Percentiles rank a stretch among this genome's conserved stretches.
Conservation (phyloP, 306 rosid genomes). For the Castanopsis chinensis region DNA sequence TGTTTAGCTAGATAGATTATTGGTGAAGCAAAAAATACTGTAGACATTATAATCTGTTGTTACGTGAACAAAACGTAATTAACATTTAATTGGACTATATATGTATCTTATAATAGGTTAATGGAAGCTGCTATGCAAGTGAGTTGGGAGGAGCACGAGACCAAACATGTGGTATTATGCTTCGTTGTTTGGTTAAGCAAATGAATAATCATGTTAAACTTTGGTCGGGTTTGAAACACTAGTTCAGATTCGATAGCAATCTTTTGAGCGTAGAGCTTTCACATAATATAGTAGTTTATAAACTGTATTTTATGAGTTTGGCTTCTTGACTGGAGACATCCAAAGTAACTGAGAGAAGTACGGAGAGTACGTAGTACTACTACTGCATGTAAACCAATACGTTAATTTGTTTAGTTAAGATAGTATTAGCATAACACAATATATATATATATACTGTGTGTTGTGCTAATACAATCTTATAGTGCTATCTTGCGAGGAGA, state of each 20-base stretch:
- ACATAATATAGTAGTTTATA: too few relatives aligned
- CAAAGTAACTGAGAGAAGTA: not conserved
- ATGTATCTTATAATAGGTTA: not conserved
- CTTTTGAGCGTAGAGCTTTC: slow-evolving; percentile 23
- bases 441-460: not conserved
- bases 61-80: not conserved
- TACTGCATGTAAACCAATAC: not conserved
- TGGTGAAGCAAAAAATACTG: not conserved
- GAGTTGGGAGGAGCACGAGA: slow-evolving; percentile 39
- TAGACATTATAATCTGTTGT: not conserved
- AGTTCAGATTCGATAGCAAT: slow-evolving; percentile 13
- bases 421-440: too few relatives aligned
- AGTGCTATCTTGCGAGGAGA: too few relatives aligned
- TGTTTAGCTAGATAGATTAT: not conserved
- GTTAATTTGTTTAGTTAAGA: not conserved
- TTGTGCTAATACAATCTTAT: too few relatives aligned
- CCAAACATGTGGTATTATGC: slow-evolving; percentile 38
- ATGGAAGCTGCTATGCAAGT: not conserved
- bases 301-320: too few relatives aligned
- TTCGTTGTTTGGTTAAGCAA: not conserved
- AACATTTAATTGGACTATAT: not conserved
- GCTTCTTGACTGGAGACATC: not conserved
- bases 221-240: slow-evolving; percentile 10
- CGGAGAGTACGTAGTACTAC: not conserved
- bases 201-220: slow-evolving; percentile 9